Conservation (phyloP, 1,284 basidiomycete genomes). For the Austroboletus niveus region DNA sequence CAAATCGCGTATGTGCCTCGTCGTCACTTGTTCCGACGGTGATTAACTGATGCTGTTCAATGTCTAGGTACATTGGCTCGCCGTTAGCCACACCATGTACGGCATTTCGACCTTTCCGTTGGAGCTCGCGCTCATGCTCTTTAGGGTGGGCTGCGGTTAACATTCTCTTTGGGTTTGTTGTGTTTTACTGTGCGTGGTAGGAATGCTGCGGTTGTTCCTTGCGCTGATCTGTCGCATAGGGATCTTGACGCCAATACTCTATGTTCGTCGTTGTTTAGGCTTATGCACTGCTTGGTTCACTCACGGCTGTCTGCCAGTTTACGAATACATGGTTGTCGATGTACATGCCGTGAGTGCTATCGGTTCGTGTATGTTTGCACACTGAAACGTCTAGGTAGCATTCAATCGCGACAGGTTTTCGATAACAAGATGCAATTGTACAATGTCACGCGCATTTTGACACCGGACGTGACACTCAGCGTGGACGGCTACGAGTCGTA, state of each 20-base stretch:
- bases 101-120: background rate
- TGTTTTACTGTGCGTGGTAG: conserved; percentile 46
- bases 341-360: conserved; percentile 36
- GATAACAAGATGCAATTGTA: conserved; percentile 54
- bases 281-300: background rate
- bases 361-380: too few relatives aligned
- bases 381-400: conserved; percentile 18
- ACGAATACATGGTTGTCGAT: conserved; percentile 46
- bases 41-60: background rate
- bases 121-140: conserved; percentile 1
- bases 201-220: conserved; percentile 31
- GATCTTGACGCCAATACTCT: conserved; percentile 51
- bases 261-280: conserved; percentile 13
- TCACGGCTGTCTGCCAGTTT: conserved; percentile 43
- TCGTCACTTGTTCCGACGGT: background rate
- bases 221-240: conserved; percentile 26
- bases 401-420: conserved; percentile 33
- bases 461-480: conserved; percentile 48
- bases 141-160: conserved; percentile 60
- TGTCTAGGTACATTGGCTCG: conserved; percentile 41
- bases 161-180: conserved; percentile 61
- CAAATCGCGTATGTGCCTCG: conserved; percentile 40
- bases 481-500: conserved; percentile 56
- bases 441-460: conserved; percentile 58
- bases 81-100: conserved; percentile 37